These are phyloP conservation scores for Teratosphaeria destructans DNA, from an alignment of 2,329 filamentous ascomycete genomes.

Conservation along the genomic window DNA sequence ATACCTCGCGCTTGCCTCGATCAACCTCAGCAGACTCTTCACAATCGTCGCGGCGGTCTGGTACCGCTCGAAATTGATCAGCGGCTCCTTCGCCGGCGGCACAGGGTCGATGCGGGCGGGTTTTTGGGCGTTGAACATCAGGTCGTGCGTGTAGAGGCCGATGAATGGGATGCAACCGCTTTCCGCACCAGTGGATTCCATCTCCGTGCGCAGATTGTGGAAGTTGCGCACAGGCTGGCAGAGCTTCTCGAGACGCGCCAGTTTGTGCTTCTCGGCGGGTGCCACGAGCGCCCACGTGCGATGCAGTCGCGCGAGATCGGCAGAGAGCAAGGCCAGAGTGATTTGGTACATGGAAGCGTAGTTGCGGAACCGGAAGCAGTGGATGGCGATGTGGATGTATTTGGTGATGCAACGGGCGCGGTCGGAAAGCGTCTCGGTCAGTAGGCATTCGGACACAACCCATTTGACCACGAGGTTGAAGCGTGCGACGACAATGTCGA, in stretches of 20 bases:
- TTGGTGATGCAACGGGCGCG: conserved; percentile 69
- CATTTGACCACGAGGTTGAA: conserved; percentile 87
- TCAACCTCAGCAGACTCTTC: conserved; percentile 66
- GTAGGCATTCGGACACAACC: conserved; percentile 67
- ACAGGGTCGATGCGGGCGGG: conserved; percentile 57
- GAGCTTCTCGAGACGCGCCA: conserved; percentile 59
- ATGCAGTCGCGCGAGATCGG: conserved; percentile 57
- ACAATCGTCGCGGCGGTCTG: conserved; percentile 66
- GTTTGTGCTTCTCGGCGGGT: conserved; percentile 51
- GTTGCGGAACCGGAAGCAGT: conserved; percentile 67
- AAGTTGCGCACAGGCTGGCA: conserved; percentile 73
- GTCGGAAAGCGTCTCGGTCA: conserved; percentile 62
- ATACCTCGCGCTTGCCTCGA: conserved; percentile 69
- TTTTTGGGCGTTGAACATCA: conserved; percentile 71
- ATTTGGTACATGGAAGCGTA: conserved; percentile 78
- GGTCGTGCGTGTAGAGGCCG: conserved; percentile 69
- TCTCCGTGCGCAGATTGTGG: conserved; percentile 63
- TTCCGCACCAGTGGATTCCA: conserved; percentile 54
- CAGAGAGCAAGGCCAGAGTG: conserved; percentile 63
- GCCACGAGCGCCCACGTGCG: conserved; percentile 65
- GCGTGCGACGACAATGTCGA: conserved; percentile 74
- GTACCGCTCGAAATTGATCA: conserved; percentile 77
- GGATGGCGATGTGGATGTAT: conserved; percentile 68
- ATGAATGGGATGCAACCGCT: conserved; percentile 75
- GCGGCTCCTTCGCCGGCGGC: conserved; percentile 42